Evolutionary conservation across 1,139 yeast genomes (phyloP).

Genomic region (Zygosaccharomyces sapae): DNA sequence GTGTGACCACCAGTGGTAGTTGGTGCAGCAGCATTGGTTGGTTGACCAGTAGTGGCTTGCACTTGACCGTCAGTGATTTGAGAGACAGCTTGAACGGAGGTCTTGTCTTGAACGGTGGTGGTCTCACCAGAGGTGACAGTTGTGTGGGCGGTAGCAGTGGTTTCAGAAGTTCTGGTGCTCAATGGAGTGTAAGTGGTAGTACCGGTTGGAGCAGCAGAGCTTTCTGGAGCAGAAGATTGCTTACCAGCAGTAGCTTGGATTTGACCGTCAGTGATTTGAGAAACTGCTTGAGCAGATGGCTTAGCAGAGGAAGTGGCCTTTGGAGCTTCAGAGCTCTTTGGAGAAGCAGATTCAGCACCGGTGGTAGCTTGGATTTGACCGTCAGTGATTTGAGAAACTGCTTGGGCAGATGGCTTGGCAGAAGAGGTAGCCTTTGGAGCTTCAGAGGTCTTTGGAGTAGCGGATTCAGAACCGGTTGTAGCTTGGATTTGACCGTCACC

Average conservation of each 20-base stretch:
- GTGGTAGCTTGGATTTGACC: conserved; percentile 13
- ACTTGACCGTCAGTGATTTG: conserved; percentile 16
- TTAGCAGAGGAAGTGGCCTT: too few species aligned
- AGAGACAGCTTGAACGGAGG: conserved; percentile 30
- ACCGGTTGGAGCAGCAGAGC: conserved; percentile 12
- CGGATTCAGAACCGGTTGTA: conserved; percentile 37
- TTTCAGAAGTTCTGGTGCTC: conserved; percentile 37
- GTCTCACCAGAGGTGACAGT: conserved; percentile 30
- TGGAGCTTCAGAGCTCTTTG: neutral
- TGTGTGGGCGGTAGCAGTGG: conserved; percentile 32
- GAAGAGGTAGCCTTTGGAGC: too few species aligned
- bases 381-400: conserved; percentile 10
- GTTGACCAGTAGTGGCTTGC: conserved; percentile 13
- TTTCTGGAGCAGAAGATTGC: conserved; percentile 20
- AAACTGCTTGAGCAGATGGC: conserved; percentile 42
- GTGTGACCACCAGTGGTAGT: conserved; percentile 38
- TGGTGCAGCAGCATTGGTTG: conserved; percentile 13
- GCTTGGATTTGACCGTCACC: conserved; percentile 59
- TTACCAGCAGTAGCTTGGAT: conserved; percentile 45
- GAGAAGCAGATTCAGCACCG: conserved; percentile 12
- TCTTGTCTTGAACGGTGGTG: conserved; percentile 20
- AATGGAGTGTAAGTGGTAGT: conserved; percentile 34
- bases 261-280: conserved; percentile 62
- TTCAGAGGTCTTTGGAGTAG: conserved; percentile 39
- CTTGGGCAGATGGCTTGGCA: conserved; percentile 27